Conservation (phyloP, 2,329 filamentous ascomycete species). For the Penicillium italicum region DNA sequence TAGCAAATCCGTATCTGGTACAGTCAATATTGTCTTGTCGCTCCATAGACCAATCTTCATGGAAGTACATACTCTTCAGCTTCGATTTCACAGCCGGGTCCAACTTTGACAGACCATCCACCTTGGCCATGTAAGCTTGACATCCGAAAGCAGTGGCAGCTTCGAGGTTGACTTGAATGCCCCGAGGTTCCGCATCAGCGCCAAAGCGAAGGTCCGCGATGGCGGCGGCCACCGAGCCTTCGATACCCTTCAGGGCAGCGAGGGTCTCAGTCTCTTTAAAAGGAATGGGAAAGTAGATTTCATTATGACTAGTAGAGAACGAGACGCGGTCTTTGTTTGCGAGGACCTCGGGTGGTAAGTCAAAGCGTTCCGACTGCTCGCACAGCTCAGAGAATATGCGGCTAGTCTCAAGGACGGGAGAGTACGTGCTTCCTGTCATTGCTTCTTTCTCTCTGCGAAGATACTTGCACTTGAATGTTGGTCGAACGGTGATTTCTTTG, state of each 20-base stretch:
- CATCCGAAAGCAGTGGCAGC: constrained; percentile 41
- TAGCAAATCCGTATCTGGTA: constrained; percentile 66
- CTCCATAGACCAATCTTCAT: not conserved
- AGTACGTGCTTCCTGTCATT: constrained; percentile 27
- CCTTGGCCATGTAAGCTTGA: constrained; percentile 43
- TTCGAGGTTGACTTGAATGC: constrained; percentile 38
- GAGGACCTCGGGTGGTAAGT: constrained; percentile 32
- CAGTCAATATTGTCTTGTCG: not conserved
- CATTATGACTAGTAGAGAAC: constrained; percentile 37
- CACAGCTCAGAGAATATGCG: constrained; percentile 38
- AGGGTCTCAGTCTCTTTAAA: constrained; percentile 54
- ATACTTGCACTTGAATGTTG: not conserved
- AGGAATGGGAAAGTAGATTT: constrained; percentile 44
- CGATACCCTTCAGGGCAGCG: constrained; percentile 57
- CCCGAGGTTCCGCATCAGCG: constrained; percentile 35
- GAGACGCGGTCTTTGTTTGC: constrained; percentile 33
- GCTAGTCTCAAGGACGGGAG: constrained; percentile 35
- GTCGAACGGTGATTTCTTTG: not conserved
- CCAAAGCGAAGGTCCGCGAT: constrained; percentile 56
- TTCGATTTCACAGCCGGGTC: constrained; percentile 38
- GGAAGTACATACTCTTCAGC: constrained; percentile 33
- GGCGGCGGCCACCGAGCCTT: constrained; percentile 58
- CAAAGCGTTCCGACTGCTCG: constrained; percentile 33
- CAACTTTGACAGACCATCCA: constrained; percentile 39
- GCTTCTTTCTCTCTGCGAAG: not conserved